Evolutionary conservation across 495 filamentous ascomycete species (phyloP).

Genomic region (Wilcoxina mikolae): DNA sequence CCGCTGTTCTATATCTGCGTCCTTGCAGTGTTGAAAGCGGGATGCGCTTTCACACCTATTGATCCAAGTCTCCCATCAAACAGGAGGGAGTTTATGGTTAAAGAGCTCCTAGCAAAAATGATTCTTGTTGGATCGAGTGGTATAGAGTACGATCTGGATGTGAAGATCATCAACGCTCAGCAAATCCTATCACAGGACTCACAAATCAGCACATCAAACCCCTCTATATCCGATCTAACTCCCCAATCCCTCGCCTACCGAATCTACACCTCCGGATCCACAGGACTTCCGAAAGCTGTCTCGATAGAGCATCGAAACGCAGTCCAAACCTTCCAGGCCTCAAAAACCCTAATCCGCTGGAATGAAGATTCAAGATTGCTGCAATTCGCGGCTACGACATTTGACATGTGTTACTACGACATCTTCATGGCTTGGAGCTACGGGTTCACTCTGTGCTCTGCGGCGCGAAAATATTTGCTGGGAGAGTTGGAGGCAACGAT

Average conservation of each 20-base stretch:
- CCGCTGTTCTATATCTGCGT: conserved; percentile 32
- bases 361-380: conserved; percentile 26
- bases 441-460: conserved; percentile 32
- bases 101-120: conserved; percentile 20
- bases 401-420: conserved; percentile 36
- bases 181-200: neutral
- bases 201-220: conserved; percentile 13
- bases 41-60: conserved; percentile 32
- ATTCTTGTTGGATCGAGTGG: neutral
- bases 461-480: conserved; percentile 25
- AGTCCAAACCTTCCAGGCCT: conserved; percentile 30
- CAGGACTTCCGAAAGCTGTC: conserved; percentile 33
- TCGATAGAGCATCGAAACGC: conserved; percentile 31
- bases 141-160: neutral
- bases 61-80: conserved; percentile 29
- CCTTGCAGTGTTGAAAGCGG: conserved; percentile 32
- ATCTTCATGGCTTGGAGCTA: conserved; percentile 35
- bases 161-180: neutral
- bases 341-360: conserved; percentile 29
- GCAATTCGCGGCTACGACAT: conserved; percentile 34
- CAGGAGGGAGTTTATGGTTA: conserved; percentile 31
- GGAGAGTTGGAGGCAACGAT: conserved; percentile 28
- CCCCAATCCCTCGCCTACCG: conserved; percentile 29
- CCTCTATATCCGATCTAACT: conserved; percentile 12
- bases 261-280: conserved; percentile 32